Evolutionary conservation across 2,329 filamentous ascomycete genomes (phyloP).

Genomic region (Coniochaeta pulveracea): DNA sequence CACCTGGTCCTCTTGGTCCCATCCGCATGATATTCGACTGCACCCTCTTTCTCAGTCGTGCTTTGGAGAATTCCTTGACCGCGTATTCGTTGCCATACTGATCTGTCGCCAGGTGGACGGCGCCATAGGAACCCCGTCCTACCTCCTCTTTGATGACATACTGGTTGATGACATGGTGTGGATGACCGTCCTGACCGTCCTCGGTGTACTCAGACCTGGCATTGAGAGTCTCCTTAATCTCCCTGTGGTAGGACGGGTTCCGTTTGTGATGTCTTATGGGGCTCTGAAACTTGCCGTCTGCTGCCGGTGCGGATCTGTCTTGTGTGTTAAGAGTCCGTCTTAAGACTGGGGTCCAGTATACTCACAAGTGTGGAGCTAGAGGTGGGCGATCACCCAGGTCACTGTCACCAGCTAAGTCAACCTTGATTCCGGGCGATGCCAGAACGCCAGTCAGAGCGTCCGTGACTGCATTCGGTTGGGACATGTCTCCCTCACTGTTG

Average conservation of each 20-base stretch:
- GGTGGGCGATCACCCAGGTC: conserved; percentile 16
- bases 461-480: conserved; percentile 6
- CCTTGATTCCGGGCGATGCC: conserved; percentile 25
- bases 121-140: conserved; percentile 89
- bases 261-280: conserved; percentile 46
- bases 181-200: conserved; percentile 69
- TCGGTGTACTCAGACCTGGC: conserved; percentile 78
- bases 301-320: conserved; percentile 30
- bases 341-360: too few relatives aligned
- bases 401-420: conserved; percentile 22
- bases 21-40: conserved; percentile 69
- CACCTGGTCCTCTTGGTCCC: conserved; percentile 10
- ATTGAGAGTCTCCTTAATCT: conserved; percentile 75
- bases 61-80: conserved; percentile 95
- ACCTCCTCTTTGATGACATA: conserved; percentile 93
- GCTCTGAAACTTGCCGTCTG: conserved; percentile 31
- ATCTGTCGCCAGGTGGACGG: conserved; percentile 82
- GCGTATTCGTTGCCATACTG: conserved; percentile 91
- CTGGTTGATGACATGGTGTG: conserved; percentile 85
- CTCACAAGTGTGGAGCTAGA: conserved; percentile 30
- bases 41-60: conserved; percentile 74
- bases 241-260: conserved; percentile 44
- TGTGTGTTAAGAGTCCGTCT: neutral
- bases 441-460: conserved; percentile 12
- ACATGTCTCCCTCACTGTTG: conserved; percentile 2